These are phyloP conservation scores for Oryza nivara DNA, from an alignment of 176 grass and related monocot genomes.

Conservation along the genomic window DNA sequence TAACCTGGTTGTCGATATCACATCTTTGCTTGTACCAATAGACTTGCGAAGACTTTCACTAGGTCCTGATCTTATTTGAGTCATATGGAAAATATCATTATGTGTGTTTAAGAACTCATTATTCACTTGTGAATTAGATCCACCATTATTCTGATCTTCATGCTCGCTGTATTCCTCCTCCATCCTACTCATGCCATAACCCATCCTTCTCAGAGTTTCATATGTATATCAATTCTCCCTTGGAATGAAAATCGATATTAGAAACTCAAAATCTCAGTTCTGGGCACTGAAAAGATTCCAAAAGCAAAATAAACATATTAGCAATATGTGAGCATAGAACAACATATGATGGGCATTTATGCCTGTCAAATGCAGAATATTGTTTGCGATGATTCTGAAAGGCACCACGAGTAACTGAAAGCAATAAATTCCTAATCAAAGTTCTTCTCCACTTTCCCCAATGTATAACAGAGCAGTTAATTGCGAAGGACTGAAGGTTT, in stretches of 20 bases:
- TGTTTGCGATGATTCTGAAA: slow-evolving; percentile 1
- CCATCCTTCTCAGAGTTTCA: slow-evolving; percentile 26
- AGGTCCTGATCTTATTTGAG: slow-evolving; percentile 62
- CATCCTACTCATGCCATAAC: slow-evolving; percentile 64
- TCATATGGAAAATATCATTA: slow-evolving; percentile 84
- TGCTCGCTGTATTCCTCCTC: slow-evolving; percentile 39
- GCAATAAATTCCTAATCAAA: neutral
- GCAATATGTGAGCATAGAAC: neutral
- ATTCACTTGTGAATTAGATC: slow-evolving; percentile 49
- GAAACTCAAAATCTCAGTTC: slow-evolving; percentile 18
- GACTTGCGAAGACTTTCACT: slow-evolving; percentile 54
- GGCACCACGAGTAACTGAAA: slow-evolving; percentile 6
- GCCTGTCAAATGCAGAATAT: neutral
- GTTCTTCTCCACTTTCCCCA: neutral
- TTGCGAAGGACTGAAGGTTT: neutral
- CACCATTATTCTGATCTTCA: slow-evolving; percentile 38
- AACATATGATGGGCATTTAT: neutral
- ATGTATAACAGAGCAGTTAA: neutral
- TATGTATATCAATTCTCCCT: slow-evolving; percentile 32
- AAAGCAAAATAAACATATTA: neutral
- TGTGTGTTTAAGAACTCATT: slow-evolving; percentile 57
- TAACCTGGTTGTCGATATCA: slow-evolving; percentile 58
- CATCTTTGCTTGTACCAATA: slow-evolving; percentile 28
- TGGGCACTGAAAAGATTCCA: slow-evolving; percentile 11
- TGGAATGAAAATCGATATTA: slow-evolving; percentile 1